These are phyloP conservation scores for Cavenderia fasciculata DNA, from an alignment of 78 protist genomes.

Conservation along the genomic window DNA sequence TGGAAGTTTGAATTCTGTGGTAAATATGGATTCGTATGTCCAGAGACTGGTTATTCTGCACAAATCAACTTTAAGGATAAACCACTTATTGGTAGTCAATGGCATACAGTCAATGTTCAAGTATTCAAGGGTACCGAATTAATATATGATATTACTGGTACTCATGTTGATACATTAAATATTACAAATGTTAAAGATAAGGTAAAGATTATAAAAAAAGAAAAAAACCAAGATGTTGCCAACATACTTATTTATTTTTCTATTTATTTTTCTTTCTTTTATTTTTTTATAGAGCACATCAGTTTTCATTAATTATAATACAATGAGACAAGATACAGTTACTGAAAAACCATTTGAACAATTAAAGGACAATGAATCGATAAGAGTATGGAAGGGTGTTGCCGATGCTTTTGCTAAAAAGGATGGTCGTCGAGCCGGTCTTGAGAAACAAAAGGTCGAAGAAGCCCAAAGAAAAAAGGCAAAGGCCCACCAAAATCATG, in stretches of 20 bases:
- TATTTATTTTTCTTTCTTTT: background rate
- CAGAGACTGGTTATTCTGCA: conserved; percentile 62
- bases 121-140: conserved; percentile 26
- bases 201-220: no score
- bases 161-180: conserved; percentile 38
- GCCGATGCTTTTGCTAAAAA: conserved; percentile 43
- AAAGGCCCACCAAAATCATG: conserved; percentile 43
- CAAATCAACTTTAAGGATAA: conserved; percentile 62
- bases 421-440: conserved; percentile 61
- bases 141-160: conserved; percentile 48
- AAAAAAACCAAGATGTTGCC: no score
- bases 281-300: background rate
- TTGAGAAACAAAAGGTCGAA: conserved; percentile 66
- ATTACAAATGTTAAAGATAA: conserved; percentile 58
- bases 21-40: conserved; percentile 51
- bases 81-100: conserved; percentile 65
- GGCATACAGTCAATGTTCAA: conserved; percentile 42
- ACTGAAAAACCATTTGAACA: conserved; percentile 19
- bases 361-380: conserved; percentile 38
- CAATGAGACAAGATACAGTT: background rate
- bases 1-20: conserved; percentile 74
- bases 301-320: conserved; percentile 45
- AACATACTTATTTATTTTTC: background rate
- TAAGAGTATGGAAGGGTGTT: conserved; percentile 73
- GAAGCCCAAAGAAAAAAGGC: conserved; percentile 63